Evolutionary conservation across 2,329 filamentous ascomycete species (phyloP), one percentile per base, ranked within the genome.

Genomic region (Nectriaceae sp.): DNA sequence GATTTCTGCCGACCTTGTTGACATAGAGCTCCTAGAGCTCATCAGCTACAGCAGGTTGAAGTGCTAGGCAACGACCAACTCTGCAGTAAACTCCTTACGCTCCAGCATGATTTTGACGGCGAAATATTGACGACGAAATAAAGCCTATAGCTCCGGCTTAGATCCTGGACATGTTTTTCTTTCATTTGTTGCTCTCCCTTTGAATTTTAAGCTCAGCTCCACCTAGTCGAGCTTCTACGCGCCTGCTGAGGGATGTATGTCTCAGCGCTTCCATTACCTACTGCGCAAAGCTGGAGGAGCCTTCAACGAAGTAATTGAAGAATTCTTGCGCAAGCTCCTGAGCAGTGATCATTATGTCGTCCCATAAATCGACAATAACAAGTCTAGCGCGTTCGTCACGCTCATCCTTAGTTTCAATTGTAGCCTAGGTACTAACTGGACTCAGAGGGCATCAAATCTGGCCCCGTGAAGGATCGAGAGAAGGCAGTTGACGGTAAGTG

Each of bases 401-500:
- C 41, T 41, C 21, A 41, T 24, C 42, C 39, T 36, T 4, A 21
- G 21, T 15, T 33, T 16, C 16, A 42, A 20, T n/a, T n/a, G n/a
- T 44, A 13, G 20, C 40, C 21, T 42, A 21, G 22, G 21, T 31
- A 37, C 55, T 62, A 21, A 60, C 46, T 11, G 16, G 21, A 29
- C 24, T 18, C 8, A 74, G 70, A 58, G 19, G 62, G 67, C 39
- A 63, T 71, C 39, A 69, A 66, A 42, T 64, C 63, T 16, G 65
- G 64, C 6, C 61, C 63, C 21, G 20, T 69, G 36, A 74, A 68
- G 53, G 65, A 71, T 38, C 69, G 73, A 22, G 68, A 70, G 21
- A 65, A 68, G 26, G 73, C 71, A 11, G 54, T 76, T 2, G 71
- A 75, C 54, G 71, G 73, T 75, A 57, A 43, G 65, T 40, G 5